A percentile compares a stretch with the other conserved stretches of the same genome.
Conservation (phyloP, 805 yeast species). For the Saccharomycopsis fermentans region DNA sequence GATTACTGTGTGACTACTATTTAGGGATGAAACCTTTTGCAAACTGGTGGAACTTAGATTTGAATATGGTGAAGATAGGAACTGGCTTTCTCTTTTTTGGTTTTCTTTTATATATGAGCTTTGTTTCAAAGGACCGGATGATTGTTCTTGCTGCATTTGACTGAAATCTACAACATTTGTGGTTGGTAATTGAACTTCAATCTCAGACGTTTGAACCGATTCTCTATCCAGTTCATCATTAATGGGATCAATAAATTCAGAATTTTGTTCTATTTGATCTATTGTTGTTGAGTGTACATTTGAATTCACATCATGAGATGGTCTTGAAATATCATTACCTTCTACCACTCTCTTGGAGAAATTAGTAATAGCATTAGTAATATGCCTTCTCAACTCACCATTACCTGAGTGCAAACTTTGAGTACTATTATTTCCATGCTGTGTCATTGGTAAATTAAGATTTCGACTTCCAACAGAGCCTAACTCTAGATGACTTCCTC, state of each 20-base stretch:
- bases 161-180: not conserved
- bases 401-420: constrained; percentile 8
- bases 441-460: not conserved
- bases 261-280: constrained; percentile 5
- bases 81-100: not conserved
- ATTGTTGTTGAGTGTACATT: constrained; percentile 9
- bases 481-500: constrained; percentile 3
- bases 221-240: not conserved
- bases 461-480: not conserved
- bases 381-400: constrained; percentile 9
- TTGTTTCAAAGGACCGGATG: not conserved
- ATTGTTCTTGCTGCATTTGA: not conserved
- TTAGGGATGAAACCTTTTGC: not conserved
- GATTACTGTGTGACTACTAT: not conserved
- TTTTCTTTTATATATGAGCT: not conserved
- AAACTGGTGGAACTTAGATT: not conserved
- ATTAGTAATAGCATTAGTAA: constrained; percentile 15
- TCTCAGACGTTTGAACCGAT: not conserved
- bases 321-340: constrained; percentile 12
- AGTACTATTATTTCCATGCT: constrained; percentile 4
- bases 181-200: not conserved
- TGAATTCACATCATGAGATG: constrained; percentile 1
- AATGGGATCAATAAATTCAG: not conserved
- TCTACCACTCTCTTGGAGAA: constrained; percentile 16
- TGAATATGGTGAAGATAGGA: not conserved